Evolutionary conservation across 805 yeast genomes (phyloP).

Genomic region (Cyberlindnera japonica): DNA sequence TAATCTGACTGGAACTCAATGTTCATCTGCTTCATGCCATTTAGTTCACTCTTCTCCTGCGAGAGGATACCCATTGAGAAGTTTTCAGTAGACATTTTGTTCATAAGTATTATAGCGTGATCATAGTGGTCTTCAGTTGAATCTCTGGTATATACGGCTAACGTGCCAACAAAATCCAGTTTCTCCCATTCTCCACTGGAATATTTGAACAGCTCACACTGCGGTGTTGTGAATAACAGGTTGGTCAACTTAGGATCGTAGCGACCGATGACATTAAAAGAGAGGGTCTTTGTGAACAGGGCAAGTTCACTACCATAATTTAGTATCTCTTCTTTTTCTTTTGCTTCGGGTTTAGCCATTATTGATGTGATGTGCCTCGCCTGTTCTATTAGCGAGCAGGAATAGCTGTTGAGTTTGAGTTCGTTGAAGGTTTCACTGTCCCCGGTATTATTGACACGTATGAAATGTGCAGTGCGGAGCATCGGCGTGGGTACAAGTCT

Average conservation of each 20-base stretch:
- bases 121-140: conserved; percentile 40
- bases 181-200: conserved; percentile 64
- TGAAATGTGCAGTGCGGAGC: not conserved
- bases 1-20: conserved; percentile 67
- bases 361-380: no score
- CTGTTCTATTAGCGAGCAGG: no score
- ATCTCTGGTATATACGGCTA: conserved; percentile 60
- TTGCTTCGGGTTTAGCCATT: no score
- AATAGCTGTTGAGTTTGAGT: no score
- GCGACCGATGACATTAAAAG: conserved; percentile 71
- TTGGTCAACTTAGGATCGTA: conserved; percentile 72
- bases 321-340: conserved; percentile 5
- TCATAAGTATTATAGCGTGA: conserved; percentile 67
- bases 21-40: conserved; percentile 46
- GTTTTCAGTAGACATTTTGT: conserved; percentile 64
- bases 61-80: conserved; percentile 68
- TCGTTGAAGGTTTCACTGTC: no score
- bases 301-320: conserved; percentile 30
- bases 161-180: conserved; percentile 64
- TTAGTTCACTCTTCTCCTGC: conserved; percentile 40
- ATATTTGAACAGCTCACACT: conserved; percentile 67
- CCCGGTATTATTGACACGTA: not conserved
- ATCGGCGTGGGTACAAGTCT: no score
- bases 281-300: conserved; percentile 62
- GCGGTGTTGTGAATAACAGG: conserved; percentile 63